Evolutionary conservation across 2,329 filamentous ascomycete species (phyloP).

Genomic region (Amphichorda felina): DNA sequence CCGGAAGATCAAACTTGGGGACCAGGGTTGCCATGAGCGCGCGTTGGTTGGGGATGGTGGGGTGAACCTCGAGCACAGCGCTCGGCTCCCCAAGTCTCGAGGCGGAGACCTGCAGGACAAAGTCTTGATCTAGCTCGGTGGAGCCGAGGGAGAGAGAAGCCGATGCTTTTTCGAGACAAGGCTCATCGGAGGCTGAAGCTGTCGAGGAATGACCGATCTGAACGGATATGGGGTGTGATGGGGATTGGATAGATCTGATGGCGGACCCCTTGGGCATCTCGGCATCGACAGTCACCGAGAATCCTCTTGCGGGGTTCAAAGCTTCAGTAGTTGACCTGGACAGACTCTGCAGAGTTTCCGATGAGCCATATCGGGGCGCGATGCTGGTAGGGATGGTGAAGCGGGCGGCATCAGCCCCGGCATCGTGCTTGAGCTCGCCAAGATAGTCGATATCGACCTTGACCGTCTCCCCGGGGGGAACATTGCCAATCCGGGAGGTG

Average conservation of each 20-base stretch:
- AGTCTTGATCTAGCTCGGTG: constrained; percentile 48
- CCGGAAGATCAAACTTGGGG: constrained; percentile 53
- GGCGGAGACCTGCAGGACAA: constrained; percentile 52
- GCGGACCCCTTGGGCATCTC: constrained; percentile 38
- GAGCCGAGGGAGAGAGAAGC: constrained; percentile 43
- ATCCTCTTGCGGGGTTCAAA: constrained; percentile 7
- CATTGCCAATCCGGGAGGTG: constrained; percentile 54
- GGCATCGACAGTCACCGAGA: constrained; percentile 20
- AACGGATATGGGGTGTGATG: constrained; percentile 56
- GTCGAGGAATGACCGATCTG: constrained; percentile 43
- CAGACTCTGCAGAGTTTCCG: constrained; percentile 3
- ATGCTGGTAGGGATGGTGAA: constrained; percentile 59
- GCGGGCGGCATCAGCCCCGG: constrained; percentile 52
- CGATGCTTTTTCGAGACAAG: constrained; percentile 46
- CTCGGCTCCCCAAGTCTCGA: constrained; percentile 48
- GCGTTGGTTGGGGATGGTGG: constrained; percentile 45
- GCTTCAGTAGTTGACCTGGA: too few relatives aligned
- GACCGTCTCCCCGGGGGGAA: constrained; percentile 45
- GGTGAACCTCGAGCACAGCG: constrained; percentile 55
- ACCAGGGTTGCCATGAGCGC: constrained; percentile 62
- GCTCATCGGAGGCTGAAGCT: constrained; percentile 24
- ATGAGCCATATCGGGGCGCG: constrained; percentile 50
- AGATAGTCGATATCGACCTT: constrained; percentile 53
- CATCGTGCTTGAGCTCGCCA: constrained; percentile 61
- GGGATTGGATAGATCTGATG: constrained; percentile 52